These are phyloP conservation scores for Coemansia sp. DNA, from an alignment of 192 early-diverging fungal genomes.

Conservation along the genomic window DNA sequence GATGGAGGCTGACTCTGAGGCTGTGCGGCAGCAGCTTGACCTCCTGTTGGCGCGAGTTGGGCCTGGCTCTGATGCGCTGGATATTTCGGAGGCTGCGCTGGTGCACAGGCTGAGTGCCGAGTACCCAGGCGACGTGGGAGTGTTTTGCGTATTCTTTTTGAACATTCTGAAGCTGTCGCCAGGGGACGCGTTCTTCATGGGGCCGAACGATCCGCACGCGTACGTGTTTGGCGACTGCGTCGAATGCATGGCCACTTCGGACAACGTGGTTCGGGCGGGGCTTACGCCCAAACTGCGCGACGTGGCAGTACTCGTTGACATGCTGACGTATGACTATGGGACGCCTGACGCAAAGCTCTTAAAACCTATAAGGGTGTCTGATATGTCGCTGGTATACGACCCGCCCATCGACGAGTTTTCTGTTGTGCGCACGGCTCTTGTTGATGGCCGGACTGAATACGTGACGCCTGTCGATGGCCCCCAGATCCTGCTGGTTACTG, in stretches of 20 bases:
- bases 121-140: constrained; percentile 89
- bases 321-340: constrained; percentile 89
- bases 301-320: constrained; percentile 80
- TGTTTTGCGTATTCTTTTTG: constrained; percentile 84
- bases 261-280: constrained; percentile 96
- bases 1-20: constrained; percentile 53
- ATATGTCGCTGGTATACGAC: constrained; percentile 74
- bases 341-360: constrained; percentile 80
- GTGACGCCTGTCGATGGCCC: constrained; percentile 71
- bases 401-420: constrained; percentile 97
- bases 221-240: constrained; percentile 95
- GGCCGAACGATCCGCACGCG: constrained; percentile 95
- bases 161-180: constrained; percentile 79
- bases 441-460: constrained; percentile 47
- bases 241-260: constrained; percentile 97
- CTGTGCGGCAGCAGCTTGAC: constrained; percentile 56
- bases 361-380: constrained; percentile 56
- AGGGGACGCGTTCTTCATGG: constrained; percentile 91
- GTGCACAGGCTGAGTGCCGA: constrained; percentile 70
- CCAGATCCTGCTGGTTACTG: constrained; percentile 79
- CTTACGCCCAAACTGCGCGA: constrained; percentile 92
- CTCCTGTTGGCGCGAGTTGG: constrained; percentile 55
- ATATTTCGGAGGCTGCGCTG: constrained; percentile 58
- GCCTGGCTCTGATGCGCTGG: background rate
- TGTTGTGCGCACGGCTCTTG: constrained; percentile 65